Conservation (phyloP, 768 basidiomycete species). For the Multifurca ochricompacta region DNA sequence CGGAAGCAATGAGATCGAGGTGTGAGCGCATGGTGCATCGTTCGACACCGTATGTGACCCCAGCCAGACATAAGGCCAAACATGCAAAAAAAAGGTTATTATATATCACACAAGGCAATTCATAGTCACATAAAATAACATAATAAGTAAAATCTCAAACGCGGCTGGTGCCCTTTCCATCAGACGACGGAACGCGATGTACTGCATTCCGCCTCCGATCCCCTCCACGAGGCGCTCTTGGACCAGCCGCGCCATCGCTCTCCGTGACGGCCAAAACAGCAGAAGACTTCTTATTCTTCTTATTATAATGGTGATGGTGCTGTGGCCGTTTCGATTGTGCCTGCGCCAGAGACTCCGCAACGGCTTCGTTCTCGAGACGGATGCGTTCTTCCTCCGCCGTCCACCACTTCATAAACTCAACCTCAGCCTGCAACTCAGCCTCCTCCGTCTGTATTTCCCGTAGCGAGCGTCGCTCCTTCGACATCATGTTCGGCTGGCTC, state of each 20-base stretch:
- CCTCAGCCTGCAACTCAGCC: conserved; percentile 32
- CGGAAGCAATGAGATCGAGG: too few species aligned
- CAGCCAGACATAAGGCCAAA: too few species aligned
- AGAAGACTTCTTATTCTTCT: neutral
- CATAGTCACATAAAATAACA: neutral
- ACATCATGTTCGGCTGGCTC: conserved; percentile 40
- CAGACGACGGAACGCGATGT: neutral
- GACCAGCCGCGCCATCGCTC: neutral
- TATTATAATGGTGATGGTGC: neutral
- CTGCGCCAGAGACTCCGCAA: neutral
- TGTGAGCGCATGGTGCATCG: too few species aligned
- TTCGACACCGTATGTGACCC: too few species aligned
- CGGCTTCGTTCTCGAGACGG: conserved; percentile 36
- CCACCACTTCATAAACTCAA: conserved; percentile 87
- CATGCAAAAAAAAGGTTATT: too few species aligned
- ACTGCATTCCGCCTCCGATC: neutral
- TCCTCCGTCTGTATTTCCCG: conserved; percentile 89
- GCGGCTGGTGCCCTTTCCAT: neutral
- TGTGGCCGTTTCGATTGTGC: neutral
- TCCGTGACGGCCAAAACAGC: neutral
- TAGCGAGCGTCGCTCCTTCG: conserved; percentile 55
- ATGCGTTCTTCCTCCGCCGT: conserved; percentile 69
- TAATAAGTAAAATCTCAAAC: neutral
- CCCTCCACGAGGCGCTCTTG: neutral
- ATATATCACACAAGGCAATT: neutral